Conservation (phyloP, 805 yeast species). For the Metschnikowia santaceciliae region DNA sequence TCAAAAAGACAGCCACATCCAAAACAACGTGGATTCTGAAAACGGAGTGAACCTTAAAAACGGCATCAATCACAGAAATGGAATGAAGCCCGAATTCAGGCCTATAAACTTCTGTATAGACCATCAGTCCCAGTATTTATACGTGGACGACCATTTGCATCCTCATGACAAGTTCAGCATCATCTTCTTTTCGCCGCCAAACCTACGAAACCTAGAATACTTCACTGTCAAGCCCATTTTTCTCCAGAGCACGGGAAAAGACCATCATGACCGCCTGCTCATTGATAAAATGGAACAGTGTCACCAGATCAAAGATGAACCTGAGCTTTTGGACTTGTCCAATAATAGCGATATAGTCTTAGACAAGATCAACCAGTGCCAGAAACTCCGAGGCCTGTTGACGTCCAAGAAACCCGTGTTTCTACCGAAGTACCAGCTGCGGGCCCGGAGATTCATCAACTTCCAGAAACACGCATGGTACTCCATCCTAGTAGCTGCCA, state of each 20-base stretch:
- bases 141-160: constrained; percentile 7
- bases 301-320: background rate
- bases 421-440: background rate
- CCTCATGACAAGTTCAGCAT: constrained; percentile 12
- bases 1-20: too few species aligned
- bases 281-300: constrained; percentile 6
- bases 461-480: constrained; percentile 4
- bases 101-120: constrained; percentile 6
- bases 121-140: constrained; percentile 2
- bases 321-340: constrained; percentile 7
- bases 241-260: constrained; percentile 45
- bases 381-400: constrained; percentile 9
- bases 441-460: background rate
- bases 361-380: constrained; percentile 32
- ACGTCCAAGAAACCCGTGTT: background rate
- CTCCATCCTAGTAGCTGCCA: background rate
- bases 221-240: constrained; percentile 71
- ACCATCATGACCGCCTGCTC: background rate
- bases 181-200: constrained; percentile 66
- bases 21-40: background rate
- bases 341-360: constrained; percentile 28
- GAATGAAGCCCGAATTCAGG: background rate
- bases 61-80: too few species aligned
- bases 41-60: background rate
- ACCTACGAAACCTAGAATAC: constrained; percentile 66